Base-by-base conservation (phyloP, 2,329 filamentous ascomycete genomes). In the Xylariaceae sp. region DNA sequence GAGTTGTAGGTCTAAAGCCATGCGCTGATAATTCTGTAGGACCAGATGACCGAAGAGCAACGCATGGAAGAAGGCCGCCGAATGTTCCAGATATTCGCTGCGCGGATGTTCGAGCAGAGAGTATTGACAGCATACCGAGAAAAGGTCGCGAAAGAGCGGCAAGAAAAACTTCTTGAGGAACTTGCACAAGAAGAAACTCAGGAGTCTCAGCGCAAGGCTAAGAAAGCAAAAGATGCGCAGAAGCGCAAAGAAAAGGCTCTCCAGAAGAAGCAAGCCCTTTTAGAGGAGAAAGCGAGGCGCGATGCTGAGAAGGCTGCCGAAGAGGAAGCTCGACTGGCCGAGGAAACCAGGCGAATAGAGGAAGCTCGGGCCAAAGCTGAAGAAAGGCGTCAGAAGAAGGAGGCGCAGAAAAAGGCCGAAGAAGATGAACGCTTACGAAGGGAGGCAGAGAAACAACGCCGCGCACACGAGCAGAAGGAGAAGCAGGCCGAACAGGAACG, bases 81-180 rank as follows among this genome's bases (percentile, higher is more conserved):
- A 64, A 99, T 99, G 94, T 99, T 99, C 71, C 94, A 99, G 72
- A 97, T 99, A 72, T 99, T 99, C 73, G 94, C 94, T 57, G 94
- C 94, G 53, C 87, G 94, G 59, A 99, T 99, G 94, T 99, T 99
- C 72, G 94, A 99, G 76, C 94, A 99, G 72, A 84, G 94, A 59
- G 94, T 99, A 18, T 81, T 99, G 54, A 93, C 90, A 35, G 94
- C 94, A n/a, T 99, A 99, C 75, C 89, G 92, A 72, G 93, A 97
- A 75, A 97, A 97, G 72, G 93, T 99, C 3, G 91, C 94, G 15
- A 86, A 88, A 64, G 93, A 99, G 75, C 89, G 94, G 23, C 93
- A 97, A 69, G 82, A 89, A 67, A 92, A 92, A 70, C 85, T 99
- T 18, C 80, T 99, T 21, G 89, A 97, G 70, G 94, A 99, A 72